Evolutionary conservation across 495 filamentous ascomycete genomes (phyloP).

Genomic region (Daldinia concentrica): DNA sequence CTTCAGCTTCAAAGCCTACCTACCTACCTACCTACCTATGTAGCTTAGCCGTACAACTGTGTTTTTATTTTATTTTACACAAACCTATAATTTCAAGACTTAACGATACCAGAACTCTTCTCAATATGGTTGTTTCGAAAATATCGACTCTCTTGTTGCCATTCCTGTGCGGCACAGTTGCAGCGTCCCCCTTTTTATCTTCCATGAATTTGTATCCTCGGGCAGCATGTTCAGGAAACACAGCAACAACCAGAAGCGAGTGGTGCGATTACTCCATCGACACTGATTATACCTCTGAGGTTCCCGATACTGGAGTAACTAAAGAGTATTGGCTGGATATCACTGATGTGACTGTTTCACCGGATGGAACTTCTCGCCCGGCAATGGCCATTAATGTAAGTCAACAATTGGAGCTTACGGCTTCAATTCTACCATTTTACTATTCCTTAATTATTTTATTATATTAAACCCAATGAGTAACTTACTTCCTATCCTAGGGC

Average conservation of each 20-base stretch:
- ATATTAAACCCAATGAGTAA: background rate
- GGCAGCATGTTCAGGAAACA: slow-evolving; percentile 52
- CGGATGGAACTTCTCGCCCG: slow-evolving; percentile 58
- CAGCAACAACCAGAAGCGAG: slow-evolving; percentile 48
- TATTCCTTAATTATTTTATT: background rate
- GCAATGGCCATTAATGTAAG: slow-evolving; percentile 55
- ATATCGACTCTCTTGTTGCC: slow-evolving; percentile 25
- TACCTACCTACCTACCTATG: too few species aligned
- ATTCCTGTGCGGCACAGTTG: slow-evolving; percentile 18
- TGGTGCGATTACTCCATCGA: slow-evolving; percentile 59
- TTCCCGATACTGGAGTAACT: slow-evolving; percentile 59
- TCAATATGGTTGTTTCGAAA: slow-evolving; percentile 33
- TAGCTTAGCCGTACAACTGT: background rate
- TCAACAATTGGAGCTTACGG: background rate
- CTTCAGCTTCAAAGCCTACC: slow-evolving; percentile 9
- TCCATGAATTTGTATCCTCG: slow-evolving; percentile 38
- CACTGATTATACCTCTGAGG: slow-evolving; percentile 61
- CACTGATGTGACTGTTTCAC: slow-evolving; percentile 55
- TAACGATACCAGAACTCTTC: slow-evolving; percentile 3
- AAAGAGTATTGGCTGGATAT: slow-evolving; percentile 57
- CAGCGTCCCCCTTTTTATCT: slow-evolving; percentile 30
- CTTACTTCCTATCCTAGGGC: slow-evolving; percentile 34
- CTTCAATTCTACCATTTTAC: background rate
- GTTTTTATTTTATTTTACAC: slow-evolving; percentile 5
- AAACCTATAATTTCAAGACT: background rate